phyloP scores from a whole-genome alignment of 805 yeast genomes.

The Zygosaccharomyces pseudorouxii region DNA sequence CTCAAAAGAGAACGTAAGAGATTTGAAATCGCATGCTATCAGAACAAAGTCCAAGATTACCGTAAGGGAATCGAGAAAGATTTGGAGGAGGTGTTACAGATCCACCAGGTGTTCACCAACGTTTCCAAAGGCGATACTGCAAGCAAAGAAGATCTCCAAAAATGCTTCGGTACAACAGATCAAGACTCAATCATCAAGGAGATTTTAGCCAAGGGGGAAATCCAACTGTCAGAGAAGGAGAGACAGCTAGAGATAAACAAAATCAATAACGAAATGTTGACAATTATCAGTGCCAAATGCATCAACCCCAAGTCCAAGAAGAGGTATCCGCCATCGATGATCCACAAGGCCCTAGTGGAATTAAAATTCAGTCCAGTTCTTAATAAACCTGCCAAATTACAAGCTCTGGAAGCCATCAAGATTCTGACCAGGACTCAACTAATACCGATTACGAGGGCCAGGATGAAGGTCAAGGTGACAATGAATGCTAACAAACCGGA shows the following conservation, averaged over 20 bases:
- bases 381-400: conserved; percentile 72
- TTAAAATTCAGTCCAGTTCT: conserved; percentile 75
- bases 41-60: conserved; percentile 95
- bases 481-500: conserved; percentile 45
- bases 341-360: conserved; percentile 76
- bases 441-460: conserved; percentile 90
- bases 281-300: conserved; percentile 81
- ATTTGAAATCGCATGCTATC: conserved; percentile 94
- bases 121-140: conserved; percentile 95
- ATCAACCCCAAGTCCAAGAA: conserved; percentile 85
- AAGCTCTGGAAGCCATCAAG: conserved; percentile 88
- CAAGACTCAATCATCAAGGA: conserved; percentile 71
- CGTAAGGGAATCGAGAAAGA: conserved; percentile 69
- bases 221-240: conserved; percentile 91
- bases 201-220: conserved; percentile 85
- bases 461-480: conserved; percentile 77
- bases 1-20: conserved; percentile 88
- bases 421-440: conserved; percentile 70
- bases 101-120: conserved; percentile 88
- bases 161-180: conserved; percentile 72
- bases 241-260: conserved; percentile 69
- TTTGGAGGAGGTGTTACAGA: conserved; percentile 90
- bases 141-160: conserved; percentile 71
- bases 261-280: conserved; percentile 75
- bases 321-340: conserved; percentile 92